Base-by-base conservation (phyloP, 1,139 yeast species). In the Entelexis paramagnoliae region DNA sequence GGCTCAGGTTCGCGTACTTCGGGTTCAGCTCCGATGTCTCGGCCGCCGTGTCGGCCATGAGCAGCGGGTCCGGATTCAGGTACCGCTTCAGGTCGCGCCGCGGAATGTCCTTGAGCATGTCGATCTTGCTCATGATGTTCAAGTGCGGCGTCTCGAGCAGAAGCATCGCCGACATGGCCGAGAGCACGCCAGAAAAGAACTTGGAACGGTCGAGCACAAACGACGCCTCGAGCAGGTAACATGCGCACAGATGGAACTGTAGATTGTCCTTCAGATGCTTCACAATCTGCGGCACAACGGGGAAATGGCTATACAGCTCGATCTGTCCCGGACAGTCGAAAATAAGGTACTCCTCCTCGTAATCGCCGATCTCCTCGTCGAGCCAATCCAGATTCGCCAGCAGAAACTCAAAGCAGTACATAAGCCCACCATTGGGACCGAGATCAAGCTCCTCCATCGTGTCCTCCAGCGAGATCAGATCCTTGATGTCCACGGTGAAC, bases 321-420 rank as follows among this genome's bases (percentile, higher is more conserved):
- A 93, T 89, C 66, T 91, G 99, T 1, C 98, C 98, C 0, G 99
- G 99, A 67, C 97, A 89, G 66, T 93, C 99, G 66, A 91, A 87
- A 35, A 91, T 87, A 59, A 91, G 72, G 62, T 87, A 91, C 63
- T 91, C 97, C 63, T 93, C 97, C 60, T 85, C 89, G 64, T 73
- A 88, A 57, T 88, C 96, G 11, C 96, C 96, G 58, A 93, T 82
- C 64, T 88, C 95, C 61, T 87, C 95, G 62, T 91, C 98, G 42
- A 91, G 70, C 99, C 98, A 91, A 69, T 93, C 99, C 56, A 91
- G 67, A 62, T 93, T 91, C 49, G 87, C 79, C 64, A 91, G 68
- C 43, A 93, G 66, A 60, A 83, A 71, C 69, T 91, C 98, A 66
- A 91, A 91, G 64, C 98, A 91, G 68, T 89, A 93, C 22, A 91